These are phyloP conservation scores for Cyclostephanos invisitatus DNA, from an alignment of 108 stramenopile genomes.

Conservation along the genomic window DNA sequence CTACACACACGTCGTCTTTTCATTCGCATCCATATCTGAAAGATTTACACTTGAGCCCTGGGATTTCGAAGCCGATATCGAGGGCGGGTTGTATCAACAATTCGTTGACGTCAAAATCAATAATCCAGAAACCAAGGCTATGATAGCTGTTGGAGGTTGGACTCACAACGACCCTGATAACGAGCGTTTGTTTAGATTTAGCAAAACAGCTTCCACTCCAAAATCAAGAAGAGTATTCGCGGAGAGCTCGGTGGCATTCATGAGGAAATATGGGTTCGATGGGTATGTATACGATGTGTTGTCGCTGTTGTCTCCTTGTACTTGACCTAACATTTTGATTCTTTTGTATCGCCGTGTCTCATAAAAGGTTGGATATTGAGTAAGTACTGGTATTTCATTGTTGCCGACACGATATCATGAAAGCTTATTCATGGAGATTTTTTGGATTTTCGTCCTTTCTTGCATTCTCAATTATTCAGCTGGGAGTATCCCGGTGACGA, in stretches of 20 bases:
- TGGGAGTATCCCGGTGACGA: slow-evolving; percentile 55
- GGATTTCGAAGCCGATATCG: slow-evolving; percentile 37
- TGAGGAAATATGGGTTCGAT: slow-evolving; percentile 40
- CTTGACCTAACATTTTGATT: neutral
- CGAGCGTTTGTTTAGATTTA: slow-evolving; percentile 46
- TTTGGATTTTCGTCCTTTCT: neutral
- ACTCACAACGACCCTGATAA: slow-evolving; percentile 50
- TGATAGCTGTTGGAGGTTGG: slow-evolving; percentile 51
- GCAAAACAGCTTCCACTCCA: slow-evolving; percentile 26
- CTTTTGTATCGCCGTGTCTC: neutral
- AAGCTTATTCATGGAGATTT: neutral
- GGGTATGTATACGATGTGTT: slow-evolving; percentile 10
- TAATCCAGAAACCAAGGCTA: slow-evolving; percentile 30
- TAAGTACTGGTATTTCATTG: neutral
- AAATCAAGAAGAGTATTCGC: slow-evolving; percentile 40
- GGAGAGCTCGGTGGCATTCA: slow-evolving; percentile 41
- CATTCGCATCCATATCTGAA: slow-evolving; percentile 41
- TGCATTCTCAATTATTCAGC: neutral
- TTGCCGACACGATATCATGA: neutral
- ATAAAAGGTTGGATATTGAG: slow-evolving; percentile 33
- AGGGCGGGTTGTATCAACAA: slow-evolving; percentile 31
- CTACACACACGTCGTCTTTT: slow-evolving; percentile 48
- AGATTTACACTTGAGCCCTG: slow-evolving; percentile 38
- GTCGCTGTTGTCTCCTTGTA: neutral
- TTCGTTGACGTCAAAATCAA: slow-evolving; percentile 32